phyloP scores from a whole-genome alignment of 371 early-diverging fungal species.

The Mucor indicus region DNA sequence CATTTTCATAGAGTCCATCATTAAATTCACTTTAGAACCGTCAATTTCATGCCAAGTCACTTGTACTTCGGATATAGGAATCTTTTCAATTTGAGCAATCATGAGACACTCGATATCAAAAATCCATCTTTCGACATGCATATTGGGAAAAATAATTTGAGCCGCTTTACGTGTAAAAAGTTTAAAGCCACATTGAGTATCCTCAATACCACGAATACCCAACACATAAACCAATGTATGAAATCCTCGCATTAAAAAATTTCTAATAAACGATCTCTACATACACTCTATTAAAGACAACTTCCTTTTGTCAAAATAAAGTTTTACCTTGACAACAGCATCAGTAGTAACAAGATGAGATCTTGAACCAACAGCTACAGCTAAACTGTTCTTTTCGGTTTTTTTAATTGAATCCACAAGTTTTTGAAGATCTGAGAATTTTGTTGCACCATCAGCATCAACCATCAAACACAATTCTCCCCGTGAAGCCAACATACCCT shows the following conservation, averaged over 20 bases:
- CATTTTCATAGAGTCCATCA: slow-evolving; percentile 88
- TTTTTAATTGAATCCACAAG: slow-evolving; percentile 50
- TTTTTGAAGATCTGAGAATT: slow-evolving; percentile 76
- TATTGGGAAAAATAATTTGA: slow-evolving; percentile 73
- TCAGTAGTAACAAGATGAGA: slow-evolving; percentile 86
- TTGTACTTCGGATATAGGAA: slow-evolving; percentile 85
- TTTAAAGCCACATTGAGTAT: slow-evolving; percentile 98
- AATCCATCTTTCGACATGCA: slow-evolving; percentile 95
- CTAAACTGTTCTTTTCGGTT: slow-evolving; percentile 48
- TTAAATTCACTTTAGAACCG: slow-evolving; percentile 87
- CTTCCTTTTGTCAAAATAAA: background rate
- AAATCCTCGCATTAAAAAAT: slow-evolving; percentile 90
- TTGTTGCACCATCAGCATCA: slow-evolving; percentile 95
- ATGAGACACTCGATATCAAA: slow-evolving; percentile 95
- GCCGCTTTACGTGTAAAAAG: slow-evolving; percentile 83
- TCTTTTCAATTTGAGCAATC: slow-evolving; percentile 64
- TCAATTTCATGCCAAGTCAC: slow-evolving; percentile 96
- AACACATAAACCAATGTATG: slow-evolving; percentile 82
- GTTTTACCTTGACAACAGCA: slow-evolving; percentile 88
- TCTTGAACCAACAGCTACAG: slow-evolving; percentile 85
- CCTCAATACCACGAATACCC: slow-evolving; percentile 80
- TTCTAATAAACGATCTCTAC: slow-evolving; percentile 85
- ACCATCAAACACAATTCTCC: slow-evolving; percentile 85
- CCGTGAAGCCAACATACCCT: slow-evolving; percentile 83
- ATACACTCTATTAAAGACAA: background rate